phyloP scores from a whole-genome alignment of 192 early-diverging fungal species.

The Mortierella hygrophila region DNA sequence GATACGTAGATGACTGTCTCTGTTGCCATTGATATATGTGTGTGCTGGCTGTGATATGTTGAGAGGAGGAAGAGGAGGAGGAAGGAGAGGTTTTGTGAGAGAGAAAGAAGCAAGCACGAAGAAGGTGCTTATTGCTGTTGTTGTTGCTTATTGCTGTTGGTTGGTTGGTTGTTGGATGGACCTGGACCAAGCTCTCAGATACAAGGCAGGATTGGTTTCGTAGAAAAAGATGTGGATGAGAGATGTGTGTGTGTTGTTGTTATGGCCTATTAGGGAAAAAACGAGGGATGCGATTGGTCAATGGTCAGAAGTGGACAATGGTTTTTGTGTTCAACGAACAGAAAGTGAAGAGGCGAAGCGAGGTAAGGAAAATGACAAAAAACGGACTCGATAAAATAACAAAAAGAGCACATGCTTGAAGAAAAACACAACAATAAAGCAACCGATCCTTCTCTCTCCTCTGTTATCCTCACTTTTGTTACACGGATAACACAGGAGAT shows the following conservation, averaged over 20 bases:
- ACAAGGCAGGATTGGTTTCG: too few species aligned
- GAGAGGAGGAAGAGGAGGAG: background rate
- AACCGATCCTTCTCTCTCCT: background rate
- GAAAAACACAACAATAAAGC: background rate
- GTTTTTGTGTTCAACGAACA: background rate
- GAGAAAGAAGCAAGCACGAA: background rate
- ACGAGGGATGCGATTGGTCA: background rate
- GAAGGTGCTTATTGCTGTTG: too few species aligned
- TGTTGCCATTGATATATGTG: slow-evolving; percentile 35
- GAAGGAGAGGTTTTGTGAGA: background rate
- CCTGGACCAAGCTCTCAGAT: too few species aligned
- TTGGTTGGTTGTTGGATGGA: too few species aligned
- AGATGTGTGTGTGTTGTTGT: too few species aligned
- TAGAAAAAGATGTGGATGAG: background rate
- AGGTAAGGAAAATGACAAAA: background rate
- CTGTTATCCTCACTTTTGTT: background rate
- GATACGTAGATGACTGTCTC: slow-evolving; percentile 54
- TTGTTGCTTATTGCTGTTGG: too few species aligned
- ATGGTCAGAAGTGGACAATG: background rate
- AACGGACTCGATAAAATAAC: background rate
- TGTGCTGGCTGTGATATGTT: background rate
- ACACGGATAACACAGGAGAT: background rate
- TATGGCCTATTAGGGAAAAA: background rate
- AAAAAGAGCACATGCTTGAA: background rate
- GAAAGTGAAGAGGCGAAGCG: background rate